A percentile compares a stretch with the other conserved stretches of the same genome.
Conservation (phyloP, 768 basidiomycete species). For the Punctularia strigosozonata region DNA sequence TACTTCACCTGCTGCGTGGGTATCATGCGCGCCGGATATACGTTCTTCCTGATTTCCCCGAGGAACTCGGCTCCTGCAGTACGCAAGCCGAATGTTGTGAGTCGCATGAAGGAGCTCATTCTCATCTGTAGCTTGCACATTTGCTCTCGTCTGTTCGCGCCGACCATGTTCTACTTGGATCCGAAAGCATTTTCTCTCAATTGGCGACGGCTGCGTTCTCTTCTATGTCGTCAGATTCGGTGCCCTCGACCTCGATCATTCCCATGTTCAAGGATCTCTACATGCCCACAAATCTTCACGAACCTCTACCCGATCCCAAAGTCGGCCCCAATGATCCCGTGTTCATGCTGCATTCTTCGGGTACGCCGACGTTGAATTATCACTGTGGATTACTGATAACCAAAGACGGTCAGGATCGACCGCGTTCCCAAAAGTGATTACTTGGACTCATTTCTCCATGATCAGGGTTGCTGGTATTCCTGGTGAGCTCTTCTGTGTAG, state of each 20-base stretch:
- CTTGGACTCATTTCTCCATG: constrained; percentile 6
- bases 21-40: constrained; percentile 14
- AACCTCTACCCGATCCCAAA: neutral
- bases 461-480: neutral
- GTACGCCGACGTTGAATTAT: constrained; percentile 1
- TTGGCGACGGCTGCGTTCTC: too few species aligned
- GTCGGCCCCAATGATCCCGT: constrained; percentile 3
- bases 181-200: too few species aligned
- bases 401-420: constrained; percentile 12
- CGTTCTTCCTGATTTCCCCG: constrained; percentile 21
- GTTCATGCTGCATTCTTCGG: constrained; percentile 10
- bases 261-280: neutral
- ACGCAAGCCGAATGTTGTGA: too few species aligned
- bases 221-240: too few species aligned
- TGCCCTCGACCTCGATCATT: neutral
- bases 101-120: too few species aligned
- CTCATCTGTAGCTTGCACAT: too few species aligned
- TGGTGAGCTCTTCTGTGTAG: neutral
- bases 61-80: constrained; percentile 23
- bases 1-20: constrained; percentile 15
- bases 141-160: too few species aligned
- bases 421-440: constrained; percentile 17
- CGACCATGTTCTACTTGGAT: too few species aligned
- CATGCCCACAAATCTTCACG: constrained; percentile 3
- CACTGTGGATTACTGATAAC: neutral